Evolutionary conservation across 768 basidiomycete genomes (phyloP).

Genomic region (Kondoa malvinella): DNA sequence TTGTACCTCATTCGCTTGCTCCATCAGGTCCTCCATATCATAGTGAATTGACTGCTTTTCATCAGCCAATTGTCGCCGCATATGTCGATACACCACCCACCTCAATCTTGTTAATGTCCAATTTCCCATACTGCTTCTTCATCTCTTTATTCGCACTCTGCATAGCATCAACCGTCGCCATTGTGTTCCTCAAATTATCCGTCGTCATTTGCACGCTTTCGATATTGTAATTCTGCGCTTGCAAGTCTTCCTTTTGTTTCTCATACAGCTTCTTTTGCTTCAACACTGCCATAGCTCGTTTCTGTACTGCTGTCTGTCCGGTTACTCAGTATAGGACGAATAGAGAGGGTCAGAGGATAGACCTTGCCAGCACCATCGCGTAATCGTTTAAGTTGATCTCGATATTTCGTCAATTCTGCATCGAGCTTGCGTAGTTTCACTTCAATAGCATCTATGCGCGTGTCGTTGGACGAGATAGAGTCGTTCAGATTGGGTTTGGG

Average conservation of each 20-base stretch:
- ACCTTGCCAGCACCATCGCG: conserved; percentile 92
- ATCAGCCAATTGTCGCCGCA: not conserved
- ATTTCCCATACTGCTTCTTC: conserved; percentile 88
- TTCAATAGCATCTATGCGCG: conserved; percentile 37
- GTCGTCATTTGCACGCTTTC: conserved; percentile 86
- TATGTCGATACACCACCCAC: conserved; percentile 35
- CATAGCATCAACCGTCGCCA: conserved; percentile 98
- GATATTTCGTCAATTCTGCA: conserved; percentile 75
- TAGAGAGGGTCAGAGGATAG: not conserved
- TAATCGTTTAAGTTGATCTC: conserved; percentile 89
- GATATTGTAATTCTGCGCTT: conserved; percentile 97
- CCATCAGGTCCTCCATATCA: conserved; percentile 93
- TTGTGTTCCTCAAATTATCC: conserved; percentile 95
- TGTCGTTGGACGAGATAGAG: conserved; percentile 55
- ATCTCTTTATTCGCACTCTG: conserved; percentile 87
- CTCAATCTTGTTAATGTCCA: conserved; percentile 96
- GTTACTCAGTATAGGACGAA: not conserved
- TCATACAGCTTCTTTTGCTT: conserved; percentile 97
- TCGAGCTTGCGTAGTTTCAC: conserved; percentile 95
- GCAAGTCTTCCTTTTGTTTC: conserved; percentile 67
- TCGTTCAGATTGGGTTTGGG: conserved; percentile 74
- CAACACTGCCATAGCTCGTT: conserved; percentile 77
- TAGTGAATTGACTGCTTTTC: conserved; percentile 64
- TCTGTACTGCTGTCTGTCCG: conserved; percentile 65
- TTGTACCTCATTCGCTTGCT: conserved; percentile 95